Evolutionary conservation across 106 monocot genomes (phyloP).

Genomic region (Agapanthus africanus): DNA sequence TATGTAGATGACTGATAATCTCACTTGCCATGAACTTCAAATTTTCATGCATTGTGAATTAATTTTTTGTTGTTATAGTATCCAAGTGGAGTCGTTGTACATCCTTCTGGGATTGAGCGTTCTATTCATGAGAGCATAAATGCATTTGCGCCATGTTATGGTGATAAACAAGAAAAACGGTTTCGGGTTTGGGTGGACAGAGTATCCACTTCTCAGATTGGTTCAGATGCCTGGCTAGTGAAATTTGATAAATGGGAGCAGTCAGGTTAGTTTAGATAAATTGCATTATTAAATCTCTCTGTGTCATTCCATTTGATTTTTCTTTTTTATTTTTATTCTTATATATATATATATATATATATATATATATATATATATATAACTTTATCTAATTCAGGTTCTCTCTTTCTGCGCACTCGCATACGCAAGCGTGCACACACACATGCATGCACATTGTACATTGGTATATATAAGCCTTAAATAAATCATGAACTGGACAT

Average conservation of each 20-base stretch:
- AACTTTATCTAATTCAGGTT: neutral
- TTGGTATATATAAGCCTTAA: neutral
- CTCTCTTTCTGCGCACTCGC: too few species aligned
- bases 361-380: too few species aligned
- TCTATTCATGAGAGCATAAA: slow-evolving; percentile 45
- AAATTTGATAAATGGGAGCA: too few species aligned
- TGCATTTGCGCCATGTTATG: slow-evolving; percentile 34
- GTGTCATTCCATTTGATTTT: too few species aligned
- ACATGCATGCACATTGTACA: too few species aligned
- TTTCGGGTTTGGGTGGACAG: slow-evolving; percentile 59
- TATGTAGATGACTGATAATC: neutral
- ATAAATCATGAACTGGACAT: neutral
- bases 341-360: too few species aligned
- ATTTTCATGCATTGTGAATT: slow-evolving; percentile 11
- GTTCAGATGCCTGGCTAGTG: too few species aligned
- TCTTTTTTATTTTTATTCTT: too few species aligned
- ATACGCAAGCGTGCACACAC: too few species aligned
- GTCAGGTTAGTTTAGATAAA: slow-evolving; percentile 45
- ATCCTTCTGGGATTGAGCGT: slow-evolving; percentile 61
- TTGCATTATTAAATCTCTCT: too few species aligned
- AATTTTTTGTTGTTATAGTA: slow-evolving; percentile 22
- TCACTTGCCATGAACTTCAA: neutral
- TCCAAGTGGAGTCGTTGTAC: slow-evolving; percentile 39
- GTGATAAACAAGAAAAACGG: slow-evolving; percentile 44
- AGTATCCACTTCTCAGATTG: slow-evolving; percentile 36